phyloP scores from a whole-genome alignment of 441 rosid species.

The Aquilaria agallochum region DNA sequence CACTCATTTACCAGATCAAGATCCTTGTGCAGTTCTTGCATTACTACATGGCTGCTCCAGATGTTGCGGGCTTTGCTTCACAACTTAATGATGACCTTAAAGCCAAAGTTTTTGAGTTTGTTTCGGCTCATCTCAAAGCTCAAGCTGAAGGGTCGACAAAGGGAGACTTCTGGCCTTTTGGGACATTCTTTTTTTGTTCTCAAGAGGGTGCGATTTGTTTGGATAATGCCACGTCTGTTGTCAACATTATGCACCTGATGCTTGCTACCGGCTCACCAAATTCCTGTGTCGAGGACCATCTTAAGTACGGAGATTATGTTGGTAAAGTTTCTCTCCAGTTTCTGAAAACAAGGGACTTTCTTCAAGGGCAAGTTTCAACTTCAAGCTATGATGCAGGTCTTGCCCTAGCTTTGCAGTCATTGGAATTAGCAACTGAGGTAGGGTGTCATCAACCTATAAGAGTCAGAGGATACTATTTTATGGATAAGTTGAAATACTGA shows the following conservation, averaged over 20 bases:
- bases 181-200: slow-evolving; percentile 63
- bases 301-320: slow-evolving; percentile 50
- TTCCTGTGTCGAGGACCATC: slow-evolving; percentile 48
- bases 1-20: slow-evolving; percentile 17
- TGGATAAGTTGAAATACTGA: neutral
- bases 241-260: slow-evolving; percentile 51
- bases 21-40: slow-evolving; percentile 28
- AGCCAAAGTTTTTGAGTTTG: slow-evolving; percentile 16
- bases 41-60: slow-evolving; percentile 24
- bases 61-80: neutral
- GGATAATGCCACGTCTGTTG: slow-evolving; percentile 44
- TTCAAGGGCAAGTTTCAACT: slow-evolving; percentile 28
- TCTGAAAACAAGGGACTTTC: slow-evolving; percentile 33
- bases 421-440: slow-evolving; percentile 47
- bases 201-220: slow-evolving; percentile 66
- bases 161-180: slow-evolving; percentile 59
- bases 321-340: slow-evolving; percentile 31
- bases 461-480: neutral
- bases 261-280: slow-evolving; percentile 25
- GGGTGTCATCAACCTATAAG: too few species aligned
- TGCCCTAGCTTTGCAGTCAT: slow-evolving; percentile 57
- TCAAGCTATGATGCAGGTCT: slow-evolving; percentile 63
- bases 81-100: slow-evolving; percentile 13
- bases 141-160: slow-evolving; percentile 10
- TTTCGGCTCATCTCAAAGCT: slow-evolving; percentile 19